Percentiles rank a stretch among this genome's conserved stretches.
Conservation (phyloP, 2,329 filamentous ascomycete genomes). For the Pseudocercospora macadamiae region DNA sequence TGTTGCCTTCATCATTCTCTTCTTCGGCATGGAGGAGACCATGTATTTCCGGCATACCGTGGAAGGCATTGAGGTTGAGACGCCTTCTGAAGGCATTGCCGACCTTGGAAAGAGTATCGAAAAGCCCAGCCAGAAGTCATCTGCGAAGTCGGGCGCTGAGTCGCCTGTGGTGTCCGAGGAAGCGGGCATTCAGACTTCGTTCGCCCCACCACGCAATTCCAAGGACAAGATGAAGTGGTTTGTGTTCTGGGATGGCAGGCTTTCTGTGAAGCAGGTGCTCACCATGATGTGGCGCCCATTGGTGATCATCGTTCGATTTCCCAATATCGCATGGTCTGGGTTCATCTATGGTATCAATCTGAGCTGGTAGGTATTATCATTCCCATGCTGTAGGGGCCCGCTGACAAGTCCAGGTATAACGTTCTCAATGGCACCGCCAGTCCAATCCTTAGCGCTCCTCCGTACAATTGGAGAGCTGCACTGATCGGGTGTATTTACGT, state of each 20-base stretch:
- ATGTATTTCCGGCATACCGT: conserved; percentile 46
- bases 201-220: not conserved
- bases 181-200: not conserved
- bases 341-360: conserved; percentile 45
- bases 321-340: conserved; percentile 43
- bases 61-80: conserved; percentile 13
- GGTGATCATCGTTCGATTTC: conserved; percentile 40
- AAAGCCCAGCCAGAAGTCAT: not conserved
- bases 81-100: not conserved
- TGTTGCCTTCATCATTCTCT: conserved; percentile 54
- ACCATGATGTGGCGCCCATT: conserved; percentile 27
- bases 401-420: conserved; percentile 10
- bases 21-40: conserved; percentile 64
- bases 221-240: conserved; percentile 20
- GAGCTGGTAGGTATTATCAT: conserved; percentile 21
- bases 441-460: conserved; percentile 38
- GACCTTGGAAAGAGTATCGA: not conserved
- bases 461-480: conserved; percentile 41
- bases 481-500: conserved; percentile 44
- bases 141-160: not conserved
- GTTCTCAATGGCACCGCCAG: conserved; percentile 45
- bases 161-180: not conserved
- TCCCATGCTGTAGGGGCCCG: too few species aligned
- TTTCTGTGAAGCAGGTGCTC: conserved; percentile 29
- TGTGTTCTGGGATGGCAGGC: conserved; percentile 20